Conservation (phyloP, 2,329 filamentous ascomycete species). For the Aspergillus sp. region DNA sequence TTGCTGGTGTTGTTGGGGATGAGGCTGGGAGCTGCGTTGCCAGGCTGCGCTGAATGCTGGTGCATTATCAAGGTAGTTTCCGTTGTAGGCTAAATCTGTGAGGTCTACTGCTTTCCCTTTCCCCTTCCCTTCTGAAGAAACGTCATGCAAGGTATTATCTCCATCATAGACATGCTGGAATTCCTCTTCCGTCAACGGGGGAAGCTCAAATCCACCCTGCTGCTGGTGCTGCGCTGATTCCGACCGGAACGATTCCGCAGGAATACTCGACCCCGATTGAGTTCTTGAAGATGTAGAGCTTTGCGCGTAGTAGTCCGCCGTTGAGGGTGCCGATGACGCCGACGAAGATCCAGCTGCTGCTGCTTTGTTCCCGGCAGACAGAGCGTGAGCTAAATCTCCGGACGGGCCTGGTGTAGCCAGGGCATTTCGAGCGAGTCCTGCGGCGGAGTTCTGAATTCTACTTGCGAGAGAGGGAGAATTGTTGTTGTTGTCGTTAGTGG, state of each 20-base stretch:
- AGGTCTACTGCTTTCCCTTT: conserved; percentile 1
- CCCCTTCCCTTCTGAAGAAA: conserved; percentile 10
- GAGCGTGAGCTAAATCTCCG: conserved; percentile 16
- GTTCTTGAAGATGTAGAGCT: conserved; percentile 6
- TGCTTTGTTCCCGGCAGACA: conserved; percentile 14
- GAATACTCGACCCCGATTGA: neutral
- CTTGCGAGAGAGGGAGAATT: conserved; percentile 17
- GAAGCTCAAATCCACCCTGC: conserved; percentile 13
- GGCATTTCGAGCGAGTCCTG: conserved; percentile 26
- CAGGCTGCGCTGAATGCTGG: conserved; percentile 15
- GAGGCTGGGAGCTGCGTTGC: conserved; percentile 6
- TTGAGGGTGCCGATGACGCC: conserved; percentile 13
- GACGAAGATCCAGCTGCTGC: conserved; percentile 7
- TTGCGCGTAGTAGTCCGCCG: conserved; percentile 12
- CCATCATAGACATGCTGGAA: conserved; percentile 15
- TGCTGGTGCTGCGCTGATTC: conserved; percentile 1
- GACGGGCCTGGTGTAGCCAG: conserved; percentile 19
- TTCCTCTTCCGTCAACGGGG: conserved; percentile 14
- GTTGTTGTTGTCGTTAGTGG: conserved; percentile 7
- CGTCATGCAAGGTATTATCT: too few species aligned
- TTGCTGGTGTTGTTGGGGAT: conserved; percentile 1
- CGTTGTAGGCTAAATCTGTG: neutral
- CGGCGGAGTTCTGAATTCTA: conserved; percentile 31
- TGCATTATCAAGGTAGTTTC: neutral
- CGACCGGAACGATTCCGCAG: conserved; percentile 19